These are phyloP conservation scores for Xylaria scruposa DNA, from an alignment of 495 filamentous ascomycete genomes.

Conservation along the genomic window DNA sequence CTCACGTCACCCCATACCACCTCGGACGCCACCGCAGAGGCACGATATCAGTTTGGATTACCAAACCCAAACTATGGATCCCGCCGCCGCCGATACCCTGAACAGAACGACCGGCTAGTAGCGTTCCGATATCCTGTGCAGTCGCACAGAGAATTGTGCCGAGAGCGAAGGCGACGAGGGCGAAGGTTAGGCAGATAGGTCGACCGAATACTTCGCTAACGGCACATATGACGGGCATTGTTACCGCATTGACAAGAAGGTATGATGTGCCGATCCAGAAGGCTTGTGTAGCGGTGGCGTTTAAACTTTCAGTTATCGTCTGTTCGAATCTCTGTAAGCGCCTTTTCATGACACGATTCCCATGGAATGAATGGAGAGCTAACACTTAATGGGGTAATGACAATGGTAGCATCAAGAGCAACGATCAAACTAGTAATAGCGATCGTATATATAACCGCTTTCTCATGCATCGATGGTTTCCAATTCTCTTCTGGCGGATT, in stretches of 20 bases:
- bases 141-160: conserved; percentile 53
- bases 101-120: conserved; percentile 77
- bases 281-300: conserved; percentile 53
- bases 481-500: conserved; percentile 37
- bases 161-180: conserved; percentile 50
- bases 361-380: conserved; percentile 9
- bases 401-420: conserved; percentile 62
- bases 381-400: conserved; percentile 54
- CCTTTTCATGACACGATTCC: neutral
- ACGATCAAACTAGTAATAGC: conserved; percentile 57
- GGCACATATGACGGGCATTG: conserved; percentile 56
- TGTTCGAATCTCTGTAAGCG: conserved; percentile 23
- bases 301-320: conserved; percentile 51
- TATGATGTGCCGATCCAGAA: conserved; percentile 65
- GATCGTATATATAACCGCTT: conserved; percentile 51
- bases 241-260: conserved; percentile 54
- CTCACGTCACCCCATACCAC: conserved; percentile 47
- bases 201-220: conserved; percentile 62
- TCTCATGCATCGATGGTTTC: conserved; percentile 46
- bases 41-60: conserved; percentile 65
- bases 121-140: conserved; percentile 57
- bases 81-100: conserved; percentile 87
- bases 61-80: conserved; percentile 80
- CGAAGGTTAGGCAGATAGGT: conserved; percentile 49
- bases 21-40: conserved; percentile 49